Percentiles rank a stretch among this genome's conserved stretches.
Evolutionary conservation across 2,329 filamentous ascomycete species (phyloP).

Genomic region (Hymenoscyphus scutula): DNA sequence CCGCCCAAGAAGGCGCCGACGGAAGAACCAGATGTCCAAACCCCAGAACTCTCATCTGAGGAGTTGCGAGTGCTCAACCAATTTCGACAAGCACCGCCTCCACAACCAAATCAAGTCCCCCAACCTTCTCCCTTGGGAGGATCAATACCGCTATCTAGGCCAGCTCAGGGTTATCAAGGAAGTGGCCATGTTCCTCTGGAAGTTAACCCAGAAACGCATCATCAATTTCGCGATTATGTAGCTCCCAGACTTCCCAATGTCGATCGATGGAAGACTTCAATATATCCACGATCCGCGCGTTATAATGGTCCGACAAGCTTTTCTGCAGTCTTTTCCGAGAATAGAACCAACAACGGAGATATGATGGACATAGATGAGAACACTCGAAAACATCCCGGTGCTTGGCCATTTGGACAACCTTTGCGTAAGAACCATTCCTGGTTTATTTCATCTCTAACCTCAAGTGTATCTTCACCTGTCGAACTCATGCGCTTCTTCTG

Average conservation of each 20-base stretch:
- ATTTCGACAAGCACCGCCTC: not conserved
- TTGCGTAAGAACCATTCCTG: conserved; percentile 16
- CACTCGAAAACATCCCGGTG: conserved; percentile 27
- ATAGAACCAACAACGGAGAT: conserved; percentile 22
- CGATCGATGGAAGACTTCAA: conserved; percentile 22
- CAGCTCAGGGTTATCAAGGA: not conserved
- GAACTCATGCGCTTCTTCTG: not conserved
- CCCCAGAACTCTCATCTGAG: too few species aligned
- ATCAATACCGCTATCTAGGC: not conserved
- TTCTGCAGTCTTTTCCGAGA: conserved; percentile 31
- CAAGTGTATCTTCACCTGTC: too few species aligned
- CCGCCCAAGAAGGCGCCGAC: not conserved
- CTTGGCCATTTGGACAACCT: conserved; percentile 29
- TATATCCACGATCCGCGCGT: conserved; percentile 25
- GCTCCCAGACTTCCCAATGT: not conserved
- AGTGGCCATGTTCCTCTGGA: not conserved
- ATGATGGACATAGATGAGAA: conserved; percentile 31
- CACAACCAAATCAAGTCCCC: not conserved
- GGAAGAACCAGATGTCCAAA: not conserved
- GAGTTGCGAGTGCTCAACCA: too few species aligned
- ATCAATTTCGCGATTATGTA: not conserved
- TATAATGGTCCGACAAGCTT: conserved; percentile 34
- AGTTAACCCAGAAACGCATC: not conserved
- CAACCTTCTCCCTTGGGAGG: not conserved
- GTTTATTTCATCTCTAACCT: not conserved